These are phyloP conservation scores for Nannizziopsis arthrosporioides DNA, from an alignment of 2,329 filamentous ascomycete genomes.

Conservation along the genomic window DNA sequence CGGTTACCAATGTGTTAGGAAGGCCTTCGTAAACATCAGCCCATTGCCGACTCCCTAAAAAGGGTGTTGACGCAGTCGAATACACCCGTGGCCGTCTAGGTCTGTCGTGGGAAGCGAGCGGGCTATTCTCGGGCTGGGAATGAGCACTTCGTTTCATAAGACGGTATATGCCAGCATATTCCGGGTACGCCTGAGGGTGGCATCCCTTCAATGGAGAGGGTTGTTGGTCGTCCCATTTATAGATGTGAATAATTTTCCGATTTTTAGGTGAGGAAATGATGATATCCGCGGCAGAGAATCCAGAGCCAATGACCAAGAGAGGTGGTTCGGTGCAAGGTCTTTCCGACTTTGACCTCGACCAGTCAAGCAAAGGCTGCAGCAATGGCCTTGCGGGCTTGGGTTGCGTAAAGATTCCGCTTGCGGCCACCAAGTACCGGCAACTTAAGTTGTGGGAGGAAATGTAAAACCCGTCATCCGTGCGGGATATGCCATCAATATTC, in stretches of 20 bases:
- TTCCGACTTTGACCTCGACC: constrained; percentile 17
- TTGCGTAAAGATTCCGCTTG: constrained; percentile 48
- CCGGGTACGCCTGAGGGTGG: constrained; percentile 50
- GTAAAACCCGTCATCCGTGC: constrained; percentile 38
- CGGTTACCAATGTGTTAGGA: constrained; percentile 41
- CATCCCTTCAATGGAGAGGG: constrained; percentile 48
- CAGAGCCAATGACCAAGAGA: constrained; percentile 48
- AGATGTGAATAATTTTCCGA: constrained; percentile 49
- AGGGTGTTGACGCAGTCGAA: constrained; percentile 32
- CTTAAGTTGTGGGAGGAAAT: constrained; percentile 41
- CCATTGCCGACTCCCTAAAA: constrained; percentile 41
- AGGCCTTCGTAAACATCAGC: constrained; percentile 43
- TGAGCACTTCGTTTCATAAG: constrained; percentile 46
- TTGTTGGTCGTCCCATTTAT: constrained; percentile 44
- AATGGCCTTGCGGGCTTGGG: constrained; percentile 41
- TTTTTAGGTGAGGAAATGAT: constrained; percentile 43
- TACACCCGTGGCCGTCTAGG: constrained; percentile 18
- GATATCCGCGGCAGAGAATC: constrained; percentile 51
- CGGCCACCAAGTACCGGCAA: constrained; percentile 47
- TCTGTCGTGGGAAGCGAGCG: background rate
- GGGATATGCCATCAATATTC: constrained; percentile 34
- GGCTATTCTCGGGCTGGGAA: constrained; percentile 8
- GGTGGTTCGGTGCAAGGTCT: constrained; percentile 24
- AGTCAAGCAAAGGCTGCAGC: constrained; percentile 36
- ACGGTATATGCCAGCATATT: constrained; percentile 49